Evolutionary conservation across 495 filamentous ascomycete genomes (phyloP), one percentile per base, ranked within the genome.

Genomic region (Penicillium cinerascens): DNA sequence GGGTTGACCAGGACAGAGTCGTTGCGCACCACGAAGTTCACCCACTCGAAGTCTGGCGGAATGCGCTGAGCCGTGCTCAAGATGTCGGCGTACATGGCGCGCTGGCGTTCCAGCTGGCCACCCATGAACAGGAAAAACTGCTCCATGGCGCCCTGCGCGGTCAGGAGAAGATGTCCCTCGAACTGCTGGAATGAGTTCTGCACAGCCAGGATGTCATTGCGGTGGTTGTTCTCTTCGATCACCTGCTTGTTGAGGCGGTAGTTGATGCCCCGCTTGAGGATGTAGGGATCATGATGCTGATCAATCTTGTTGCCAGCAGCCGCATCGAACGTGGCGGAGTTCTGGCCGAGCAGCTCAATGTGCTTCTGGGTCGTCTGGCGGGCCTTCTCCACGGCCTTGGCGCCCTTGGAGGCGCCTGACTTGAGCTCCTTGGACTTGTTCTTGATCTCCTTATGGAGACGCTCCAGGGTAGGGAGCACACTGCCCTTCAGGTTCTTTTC

Each of bases 391-490:
- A 97, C 91, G 17, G 86, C 84, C 71, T 97, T 98, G 37, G 87
- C 82, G 7, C 82, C 79, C 78, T 93, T 96, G 49, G 82, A 82
- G n/a, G 87, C 88, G n/a, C 91, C 90, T 40, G 83, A 79, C 38
- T 77, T 77, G 6, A 98, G 80, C 68, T 95, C 89, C 77, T 97
- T 97, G 33, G 80, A 76, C 74, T 96, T 96, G 68, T 87, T 83
- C 78, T 97, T 97, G 74, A 98, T 92, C 63, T 97, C 93, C 64
- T 91, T 84, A 73, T 97, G 91, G 23, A 98, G 80, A 25, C 90
- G 86, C 65, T 92, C 90, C 60, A 98, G 81, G 43, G 91, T 85
- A 10, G 92, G 95, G 16, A 95, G 79, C 17, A 97, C 88, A 17
- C 82, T 82, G 54, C 82, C 82, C 66, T 88, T 95, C 42, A 98